Evolutionary conservation across 1,284 basidiomycete species (phyloP).

Genomic region (Pterulicium gracile): DNA sequence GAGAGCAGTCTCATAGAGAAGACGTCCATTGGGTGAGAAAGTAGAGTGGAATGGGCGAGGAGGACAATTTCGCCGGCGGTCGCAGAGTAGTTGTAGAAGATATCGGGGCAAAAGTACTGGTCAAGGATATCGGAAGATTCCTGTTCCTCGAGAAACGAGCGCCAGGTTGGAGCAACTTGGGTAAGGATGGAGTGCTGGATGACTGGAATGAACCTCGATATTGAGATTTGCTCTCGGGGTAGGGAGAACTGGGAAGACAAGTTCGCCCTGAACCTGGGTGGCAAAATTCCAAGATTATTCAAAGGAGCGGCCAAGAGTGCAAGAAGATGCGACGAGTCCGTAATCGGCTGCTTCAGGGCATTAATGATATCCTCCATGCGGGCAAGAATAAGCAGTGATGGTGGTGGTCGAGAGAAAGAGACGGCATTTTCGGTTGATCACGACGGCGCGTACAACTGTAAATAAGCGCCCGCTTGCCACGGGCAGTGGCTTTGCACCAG

Average conservation of each 20-base stretch:
- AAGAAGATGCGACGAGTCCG: constrained; percentile 39
- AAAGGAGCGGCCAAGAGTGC: constrained; percentile 48
- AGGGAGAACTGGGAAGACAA: constrained; percentile 26
- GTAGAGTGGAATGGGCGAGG: constrained; percentile 49
- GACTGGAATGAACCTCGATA: constrained; percentile 38
- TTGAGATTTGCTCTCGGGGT: constrained; percentile 20
- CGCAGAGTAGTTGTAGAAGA: constrained; percentile 36
- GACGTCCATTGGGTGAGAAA: constrained; percentile 35
- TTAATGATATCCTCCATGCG: constrained; percentile 35
- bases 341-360: constrained; percentile 39
- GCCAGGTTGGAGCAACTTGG: constrained; percentile 62
- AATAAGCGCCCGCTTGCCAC: no score
- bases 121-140: constrained; percentile 32
- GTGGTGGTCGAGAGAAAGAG: no score
- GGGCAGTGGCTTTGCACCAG: no score
- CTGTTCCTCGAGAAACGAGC: constrained; percentile 38
- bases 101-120: constrained; percentile 64
- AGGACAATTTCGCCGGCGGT: constrained; percentile 44
- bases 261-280: constrained; percentile 31
- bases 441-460: no score
- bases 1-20: constrained; percentile 42
- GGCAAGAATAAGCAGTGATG: no score
- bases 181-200: constrained; percentile 58
- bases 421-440: no score
- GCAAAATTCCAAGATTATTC: constrained; percentile 42